phyloP scores from a whole-genome alignment of 1,284 basidiomycete species.

The Ganoderma leucocontextum region DNA sequence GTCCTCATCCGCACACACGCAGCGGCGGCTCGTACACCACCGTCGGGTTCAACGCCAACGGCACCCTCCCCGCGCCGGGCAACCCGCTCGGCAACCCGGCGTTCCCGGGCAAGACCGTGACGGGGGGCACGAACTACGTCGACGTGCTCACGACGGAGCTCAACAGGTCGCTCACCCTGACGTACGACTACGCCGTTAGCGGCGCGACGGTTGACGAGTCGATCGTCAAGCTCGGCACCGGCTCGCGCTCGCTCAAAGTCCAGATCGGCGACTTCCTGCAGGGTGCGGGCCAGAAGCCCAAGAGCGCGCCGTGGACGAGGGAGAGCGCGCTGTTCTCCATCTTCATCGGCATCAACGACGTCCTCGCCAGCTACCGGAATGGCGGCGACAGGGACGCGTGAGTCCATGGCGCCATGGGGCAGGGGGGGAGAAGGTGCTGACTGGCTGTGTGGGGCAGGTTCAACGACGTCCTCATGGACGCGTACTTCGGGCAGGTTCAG shows the following conservation, averaged over 20 bases:
- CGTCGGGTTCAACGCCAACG: slow-evolving; percentile 55
- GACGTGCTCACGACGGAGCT: slow-evolving; percentile 56
- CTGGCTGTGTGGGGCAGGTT: slow-evolving; percentile 46
- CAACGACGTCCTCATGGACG: slow-evolving; percentile 55
- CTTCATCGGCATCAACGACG: slow-evolving; percentile 71
- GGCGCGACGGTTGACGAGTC: slow-evolving; percentile 64
- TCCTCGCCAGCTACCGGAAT: slow-evolving; percentile 58
- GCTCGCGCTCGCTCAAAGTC: slow-evolving; percentile 59
- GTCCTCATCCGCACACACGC: neutral
- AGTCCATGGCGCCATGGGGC: slow-evolving; percentile 26
- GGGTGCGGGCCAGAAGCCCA: slow-evolving; percentile 52
- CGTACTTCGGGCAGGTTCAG: slow-evolving; percentile 62
- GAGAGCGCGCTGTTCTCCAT: slow-evolving; percentile 61
- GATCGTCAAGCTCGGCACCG: slow-evolving; percentile 56
- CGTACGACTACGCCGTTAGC: slow-evolving; percentile 69
- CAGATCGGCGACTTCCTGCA: slow-evolving; percentile 62
- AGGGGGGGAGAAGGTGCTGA: neutral
- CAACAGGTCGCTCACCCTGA: slow-evolving; percentile 61
- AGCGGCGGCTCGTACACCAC: slow-evolving; percentile 69
- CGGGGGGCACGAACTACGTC: slow-evolving; percentile 64
- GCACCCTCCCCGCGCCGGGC: slow-evolving; percentile 50
- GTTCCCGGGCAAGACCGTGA: slow-evolving; percentile 64
- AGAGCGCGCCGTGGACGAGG: slow-evolving; percentile 59
- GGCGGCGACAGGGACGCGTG: slow-evolving; percentile 58
- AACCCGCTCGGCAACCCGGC: slow-evolving; percentile 68